Evolutionary conservation across 805 yeast species (phyloP).

Genomic region (Yarrowia keelungensis): DNA sequence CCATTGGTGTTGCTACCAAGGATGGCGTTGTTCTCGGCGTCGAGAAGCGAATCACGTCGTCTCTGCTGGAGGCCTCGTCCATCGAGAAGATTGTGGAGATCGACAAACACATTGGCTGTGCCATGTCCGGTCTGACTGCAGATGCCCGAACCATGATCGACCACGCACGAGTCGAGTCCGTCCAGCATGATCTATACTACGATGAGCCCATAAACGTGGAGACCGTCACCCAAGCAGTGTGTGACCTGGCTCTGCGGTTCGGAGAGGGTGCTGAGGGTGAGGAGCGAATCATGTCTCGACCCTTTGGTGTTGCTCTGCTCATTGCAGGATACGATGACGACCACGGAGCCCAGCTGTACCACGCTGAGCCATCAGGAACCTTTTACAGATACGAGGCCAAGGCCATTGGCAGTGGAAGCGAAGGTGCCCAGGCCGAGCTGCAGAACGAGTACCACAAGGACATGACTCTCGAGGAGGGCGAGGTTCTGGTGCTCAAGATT

Average conservation of each 20-base stretch:
- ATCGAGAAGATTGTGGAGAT: constrained; percentile 96
- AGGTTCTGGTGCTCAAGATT: constrained; percentile 82
- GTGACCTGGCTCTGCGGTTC: constrained; percentile 94
- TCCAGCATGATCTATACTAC: constrained; percentile 87
- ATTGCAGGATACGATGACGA: constrained; percentile 95
- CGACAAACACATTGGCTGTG: constrained; percentile 94
- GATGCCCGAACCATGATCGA: constrained; percentile 99
- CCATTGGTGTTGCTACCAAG: constrained; percentile 93
- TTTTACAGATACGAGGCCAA: constrained; percentile 97
- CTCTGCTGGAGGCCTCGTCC: constrained; percentile 86
- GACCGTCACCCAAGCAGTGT: constrained; percentile 92
- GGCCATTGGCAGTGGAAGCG: constrained; percentile 98
- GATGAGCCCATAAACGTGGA: constrained; percentile 94
- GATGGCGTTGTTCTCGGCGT: constrained; percentile 97
- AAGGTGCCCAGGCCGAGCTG: constrained; percentile 97
- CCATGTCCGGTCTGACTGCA: constrained; percentile 98
- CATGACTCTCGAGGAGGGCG: constrained; percentile 90
- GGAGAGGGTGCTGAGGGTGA: constrained; percentile 98
- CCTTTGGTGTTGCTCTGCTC: constrained; percentile 96
- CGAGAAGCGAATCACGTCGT: constrained; percentile 94
- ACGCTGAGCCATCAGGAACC: constrained; percentile 99
- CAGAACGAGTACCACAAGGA: constrained; percentile 94
- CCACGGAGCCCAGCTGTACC: constrained; percentile 87
- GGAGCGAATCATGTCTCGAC: constrained; percentile 94
- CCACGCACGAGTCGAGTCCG: constrained; percentile 86